Percentiles rank a stretch among this genome's conserved stretches.
Evolutionary conservation across 495 filamentous ascomycete species (phyloP).

Genomic region (Xylaria curta): DNA sequence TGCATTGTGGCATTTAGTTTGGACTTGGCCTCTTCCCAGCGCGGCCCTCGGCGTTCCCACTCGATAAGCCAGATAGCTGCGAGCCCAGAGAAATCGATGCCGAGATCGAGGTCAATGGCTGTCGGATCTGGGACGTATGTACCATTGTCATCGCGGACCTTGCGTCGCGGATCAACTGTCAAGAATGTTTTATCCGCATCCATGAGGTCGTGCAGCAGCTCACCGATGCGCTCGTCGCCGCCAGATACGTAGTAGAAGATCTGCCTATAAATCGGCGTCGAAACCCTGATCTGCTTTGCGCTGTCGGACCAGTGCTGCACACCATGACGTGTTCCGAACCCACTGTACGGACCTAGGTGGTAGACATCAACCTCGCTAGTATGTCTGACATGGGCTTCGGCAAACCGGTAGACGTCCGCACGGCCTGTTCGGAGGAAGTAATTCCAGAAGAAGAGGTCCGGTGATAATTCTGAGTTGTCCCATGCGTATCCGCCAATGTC

Average conservation of each 20-base stretch:
- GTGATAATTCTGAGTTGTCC: slow-evolving; percentile 62
- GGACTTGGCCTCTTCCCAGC: slow-evolving; percentile 48
- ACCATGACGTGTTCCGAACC: slow-evolving; percentile 59
- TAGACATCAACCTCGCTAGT: slow-evolving; percentile 60
- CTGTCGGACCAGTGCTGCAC: slow-evolving; percentile 59
- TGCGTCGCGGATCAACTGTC: slow-evolving; percentile 53
- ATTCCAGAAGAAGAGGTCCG: slow-evolving; percentile 59
- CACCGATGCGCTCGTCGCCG: slow-evolving; percentile 54
- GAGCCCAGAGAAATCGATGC: slow-evolving; percentile 56
- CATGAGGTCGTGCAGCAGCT: slow-evolving; percentile 48
- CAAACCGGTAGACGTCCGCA: slow-evolving; percentile 54
- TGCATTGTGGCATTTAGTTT: slow-evolving; percentile 48
- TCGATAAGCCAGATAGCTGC: slow-evolving; percentile 55
- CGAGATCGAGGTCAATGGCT: slow-evolving; percentile 52
- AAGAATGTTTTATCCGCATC: slow-evolving; percentile 52
- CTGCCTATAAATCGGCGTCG: slow-evolving; percentile 51
- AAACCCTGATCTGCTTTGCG: slow-evolving; percentile 58
- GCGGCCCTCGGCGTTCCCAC: slow-evolving; percentile 53
- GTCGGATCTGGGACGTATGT: slow-evolving; percentile 47
- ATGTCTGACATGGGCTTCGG: slow-evolving; percentile 56
- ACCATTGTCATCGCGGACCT: slow-evolving; percentile 51
- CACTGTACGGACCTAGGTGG: slow-evolving; percentile 54
- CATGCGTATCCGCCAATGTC: slow-evolving; percentile 61
- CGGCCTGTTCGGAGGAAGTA: slow-evolving; percentile 57
- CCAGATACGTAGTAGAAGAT: slow-evolving; percentile 56